These are phyloP conservation scores for Candida alai DNA, from an alignment of 805 yeast species.

Conservation along the genomic window DNA sequence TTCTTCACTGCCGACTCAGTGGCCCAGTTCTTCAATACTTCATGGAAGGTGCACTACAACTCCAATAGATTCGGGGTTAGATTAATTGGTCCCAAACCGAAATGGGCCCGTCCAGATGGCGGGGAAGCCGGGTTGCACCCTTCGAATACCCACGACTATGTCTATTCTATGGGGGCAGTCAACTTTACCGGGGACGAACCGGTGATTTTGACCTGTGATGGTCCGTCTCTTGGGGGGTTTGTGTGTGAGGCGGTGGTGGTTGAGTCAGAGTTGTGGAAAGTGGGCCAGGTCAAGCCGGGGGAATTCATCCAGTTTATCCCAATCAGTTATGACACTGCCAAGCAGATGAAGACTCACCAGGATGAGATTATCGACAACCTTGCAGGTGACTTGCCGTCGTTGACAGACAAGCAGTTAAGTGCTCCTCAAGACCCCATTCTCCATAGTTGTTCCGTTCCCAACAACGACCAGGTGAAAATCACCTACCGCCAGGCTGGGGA, in stretches of 20 bases:
- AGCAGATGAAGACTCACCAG: slow-evolving; percentile 56
- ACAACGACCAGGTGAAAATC: slow-evolving; percentile 58
- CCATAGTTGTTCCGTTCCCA: slow-evolving; percentile 43
- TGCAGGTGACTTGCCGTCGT: slow-evolving; percentile 37
- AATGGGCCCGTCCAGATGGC: slow-evolving; percentile 95
- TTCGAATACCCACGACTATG: slow-evolving; percentile 97
- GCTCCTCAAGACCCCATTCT: slow-evolving; percentile 69
- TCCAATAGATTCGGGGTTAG: slow-evolving; percentile 96
- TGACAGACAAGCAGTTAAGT: slow-evolving; percentile 19
- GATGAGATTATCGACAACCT: slow-evolving; percentile 50
- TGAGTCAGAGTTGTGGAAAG: slow-evolving; percentile 97
- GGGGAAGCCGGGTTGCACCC: slow-evolving; percentile 99
- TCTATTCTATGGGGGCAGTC: slow-evolving; percentile 92
- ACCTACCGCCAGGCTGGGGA: slow-evolving; percentile 97
- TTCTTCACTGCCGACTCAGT: slow-evolving; percentile 78
- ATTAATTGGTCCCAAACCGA: slow-evolving; percentile 90
- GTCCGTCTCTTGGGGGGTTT: slow-evolving; percentile 96
- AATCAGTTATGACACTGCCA: slow-evolving; percentile 63
- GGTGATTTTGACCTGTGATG: slow-evolving; percentile 93
- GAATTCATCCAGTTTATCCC: slow-evolving; percentile 81
- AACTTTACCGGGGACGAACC: slow-evolving; percentile 99
- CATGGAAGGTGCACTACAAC: slow-evolving; percentile 96
- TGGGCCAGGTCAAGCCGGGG: slow-evolving; percentile 97
- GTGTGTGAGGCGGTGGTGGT: slow-evolving; percentile 96
- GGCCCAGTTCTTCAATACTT: slow-evolving; percentile 65